Evolutionary conservation across 1,284 basidiomycete species (phyloP), one percentile per base, ranked within the genome.

Genomic region (Trametes pubescens): DNA sequence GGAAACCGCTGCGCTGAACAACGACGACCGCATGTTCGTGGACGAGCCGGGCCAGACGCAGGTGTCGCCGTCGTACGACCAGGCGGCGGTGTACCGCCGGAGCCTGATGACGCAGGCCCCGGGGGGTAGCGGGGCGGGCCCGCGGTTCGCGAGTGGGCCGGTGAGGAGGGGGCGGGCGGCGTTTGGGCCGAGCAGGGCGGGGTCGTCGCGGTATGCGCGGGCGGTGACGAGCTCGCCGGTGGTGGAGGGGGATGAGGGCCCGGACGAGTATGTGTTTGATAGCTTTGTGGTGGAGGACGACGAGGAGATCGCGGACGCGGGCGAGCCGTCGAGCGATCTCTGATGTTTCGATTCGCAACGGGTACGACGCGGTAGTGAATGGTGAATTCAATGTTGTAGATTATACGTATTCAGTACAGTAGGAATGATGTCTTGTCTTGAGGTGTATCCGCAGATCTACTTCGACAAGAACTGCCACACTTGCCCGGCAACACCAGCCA

Each of bases 241-340:
- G 29, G 74, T 76, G 52, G 78, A 61, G 35, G 78, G 59, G 35
- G 68, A 81, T 44, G 81, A 83, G 22, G 76, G 69, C 18, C 81
- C 82, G 59, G 88, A 93, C 66, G 83, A 87, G 55, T 94, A 94
- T 72, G 81, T 79, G 48, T 74, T 88, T 53, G 92, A 86, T 14
- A 94, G 89, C 72, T 94, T 94, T 68, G 84, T 94, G 21, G 91
- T 94, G 14, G 84, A 82, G 51, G 92, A 94, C 71, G 89, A 92
- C 48, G 88, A 78, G 22, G 80, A 84, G 44, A 79, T 84, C 38
- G 77, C 76, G 35, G 80, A 74, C 65, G 72, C 52, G 44, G 60
- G 55, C 18, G 63, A 26, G 21, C 62, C 62, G 22, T 69, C 67
- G 11, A 66, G 63, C 46, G 67, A 69, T 14, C 13, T 57, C 24